These are phyloP conservation scores for Ceratocystis destructans DNA, from an alignment of 2,329 filamentous ascomycete genomes.

Conservation along the genomic window DNA sequence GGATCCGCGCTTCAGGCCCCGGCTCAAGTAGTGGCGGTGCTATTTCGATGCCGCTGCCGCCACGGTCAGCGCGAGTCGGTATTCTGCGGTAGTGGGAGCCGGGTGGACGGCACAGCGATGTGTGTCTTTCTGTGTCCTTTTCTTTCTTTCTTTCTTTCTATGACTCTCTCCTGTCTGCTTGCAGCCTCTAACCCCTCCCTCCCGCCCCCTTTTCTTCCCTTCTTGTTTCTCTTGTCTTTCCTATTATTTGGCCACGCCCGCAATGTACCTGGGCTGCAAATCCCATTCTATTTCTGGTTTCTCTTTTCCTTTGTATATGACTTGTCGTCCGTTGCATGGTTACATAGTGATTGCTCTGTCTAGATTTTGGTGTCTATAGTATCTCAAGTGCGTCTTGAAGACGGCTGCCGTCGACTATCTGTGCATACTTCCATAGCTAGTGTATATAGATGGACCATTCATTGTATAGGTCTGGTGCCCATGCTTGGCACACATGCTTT, in stretches of 20 bases:
- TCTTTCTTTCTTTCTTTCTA: too few species aligned
- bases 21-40: background rate
- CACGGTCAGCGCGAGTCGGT: background rate
- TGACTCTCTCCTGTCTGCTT: too few species aligned
- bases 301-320: background rate
- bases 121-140: background rate
- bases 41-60: background rate
- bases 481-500: background rate
- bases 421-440: too few species aligned
- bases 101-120: background rate
- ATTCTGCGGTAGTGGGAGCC: background rate
- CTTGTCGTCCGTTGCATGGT: background rate
- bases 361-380: too few species aligned
- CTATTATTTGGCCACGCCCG: background rate
- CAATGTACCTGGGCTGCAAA: background rate
- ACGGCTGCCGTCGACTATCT: too few species aligned
- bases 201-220: too few species aligned
- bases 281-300: background rate
- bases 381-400: too few species aligned
- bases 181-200: too few species aligned
- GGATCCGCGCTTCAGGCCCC: conserved; percentile 48
- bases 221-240: background rate
- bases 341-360: background rate
- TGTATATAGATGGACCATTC: too few species aligned
- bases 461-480: too few species aligned